Conservation (phyloP, 148 eudicot species). For the Chenopodium formosanum region DNA sequence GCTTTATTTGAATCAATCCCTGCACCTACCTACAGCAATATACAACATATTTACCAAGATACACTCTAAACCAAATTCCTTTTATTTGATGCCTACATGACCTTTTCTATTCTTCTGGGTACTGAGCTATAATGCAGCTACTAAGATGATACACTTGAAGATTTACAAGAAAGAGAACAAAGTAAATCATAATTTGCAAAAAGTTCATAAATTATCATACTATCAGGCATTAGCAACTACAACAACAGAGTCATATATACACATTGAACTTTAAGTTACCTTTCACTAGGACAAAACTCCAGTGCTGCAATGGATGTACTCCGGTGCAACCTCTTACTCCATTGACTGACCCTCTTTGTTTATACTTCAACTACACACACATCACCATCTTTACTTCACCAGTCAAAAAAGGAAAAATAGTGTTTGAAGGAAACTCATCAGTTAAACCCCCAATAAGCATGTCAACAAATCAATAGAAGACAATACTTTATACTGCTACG, state of each 20-base stretch:
- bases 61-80: not conserved
- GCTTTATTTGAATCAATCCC: not conserved
- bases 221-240: conserved; percentile 6
- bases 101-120: not conserved
- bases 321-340: conserved; percentile 88
- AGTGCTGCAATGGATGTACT: conserved; percentile 66
- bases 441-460: not conserved
- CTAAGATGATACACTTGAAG: not conserved
- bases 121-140: not conserved
- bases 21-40: not conserved
- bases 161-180: not conserved
- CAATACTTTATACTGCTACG: not conserved
- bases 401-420: conserved; percentile 25
- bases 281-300: conserved; percentile 94
- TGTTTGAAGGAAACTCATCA: not conserved
- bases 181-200: not conserved
- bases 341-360: conserved; percentile 72
- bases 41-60: not conserved
- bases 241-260: not conserved
- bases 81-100: not conserved
- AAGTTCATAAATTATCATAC: not conserved
- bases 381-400: conserved; percentile 98
- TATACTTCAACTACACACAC: conserved; percentile 82
- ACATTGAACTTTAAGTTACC: conserved; percentile 38
- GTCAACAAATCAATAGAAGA: not conserved